Base-by-base conservation (phyloP, 1,284 basidiomycete genomes). In the Pyrrhoderma noxium region DNA sequence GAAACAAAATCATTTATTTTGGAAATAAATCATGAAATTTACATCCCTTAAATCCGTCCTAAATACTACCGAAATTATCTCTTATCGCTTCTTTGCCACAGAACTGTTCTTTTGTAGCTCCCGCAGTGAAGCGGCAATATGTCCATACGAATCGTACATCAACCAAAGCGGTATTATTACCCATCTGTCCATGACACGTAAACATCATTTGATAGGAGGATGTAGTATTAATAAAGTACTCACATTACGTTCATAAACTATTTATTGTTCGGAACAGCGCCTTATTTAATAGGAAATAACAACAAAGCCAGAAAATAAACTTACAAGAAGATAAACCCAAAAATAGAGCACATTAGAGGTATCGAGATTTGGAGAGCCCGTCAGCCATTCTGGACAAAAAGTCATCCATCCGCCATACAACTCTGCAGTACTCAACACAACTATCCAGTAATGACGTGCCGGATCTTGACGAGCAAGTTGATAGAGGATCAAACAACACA, bases 361-460 rank as follows among this genome's bases (percentile, higher is more conserved):
- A 60, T 85, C 74, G 52, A 91, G 66, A 60, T 75, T 83, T 0
- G 80, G 78, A 58, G 79, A 85, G 31, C 85, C 87, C 0, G 77
- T 82, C 51, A 91, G 67, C 89, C 89, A 91, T 65, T 90, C 86
- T 1, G 87, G 88, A 61, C 79, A 82, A 67, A 89, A 89, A 2
- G 85, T 90, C 85, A 90, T 89, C 39, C 51, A 85, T 80, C 85
- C 85, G 61, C 85, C 87, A 55, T 89, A 89, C 3, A 89, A 60
- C 62, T 89, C 85, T 0, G 82, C 82, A 1, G 84, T 86, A 60
- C 78, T 76, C 42, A 88, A 63, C 2, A 90, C 81, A 45, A 89
- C 70, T 50, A 89, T 77, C 88, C 88, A 91, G 62, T 87, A 89
- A 63, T 88, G 81, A 48, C 85, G 70, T 18, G 81, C 76, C 5